These are phyloP conservation scores for Populus simonii DNA, from an alignment of 345 rosid genomes.

Conservation along the genomic window DNA sequence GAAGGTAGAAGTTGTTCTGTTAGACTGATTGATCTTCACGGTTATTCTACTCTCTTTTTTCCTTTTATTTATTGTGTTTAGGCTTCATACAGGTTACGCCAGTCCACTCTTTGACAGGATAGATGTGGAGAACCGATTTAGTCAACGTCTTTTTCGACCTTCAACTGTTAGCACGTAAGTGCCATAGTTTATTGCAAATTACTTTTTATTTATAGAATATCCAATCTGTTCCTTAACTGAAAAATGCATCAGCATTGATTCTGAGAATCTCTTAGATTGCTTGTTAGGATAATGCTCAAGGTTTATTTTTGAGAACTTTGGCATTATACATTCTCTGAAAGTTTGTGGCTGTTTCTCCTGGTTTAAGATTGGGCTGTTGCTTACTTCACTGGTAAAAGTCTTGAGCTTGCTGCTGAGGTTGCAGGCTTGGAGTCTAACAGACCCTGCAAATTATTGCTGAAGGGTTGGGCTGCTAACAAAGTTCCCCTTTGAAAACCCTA, in stretches of 20 bases:
- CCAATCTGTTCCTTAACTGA: background rate
- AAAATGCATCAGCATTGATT: background rate
- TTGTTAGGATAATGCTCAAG: background rate
- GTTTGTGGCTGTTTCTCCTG: background rate
- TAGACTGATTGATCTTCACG: constrained; percentile 8
- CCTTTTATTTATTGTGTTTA: constrained; percentile 4
- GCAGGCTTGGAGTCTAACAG: too few species aligned
- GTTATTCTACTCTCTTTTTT: background rate
- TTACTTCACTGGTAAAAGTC: background rate
- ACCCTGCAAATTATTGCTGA: background rate
- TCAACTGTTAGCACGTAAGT: constrained; percentile 21
- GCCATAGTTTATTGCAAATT: background rate
- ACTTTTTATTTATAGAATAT: background rate
- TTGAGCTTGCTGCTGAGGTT: background rate
- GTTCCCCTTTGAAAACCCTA: background rate
- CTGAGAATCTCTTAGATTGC: background rate
- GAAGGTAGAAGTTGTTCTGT: constrained; percentile 52
- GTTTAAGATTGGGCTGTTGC: background rate
- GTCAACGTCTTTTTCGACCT: constrained; percentile 15
- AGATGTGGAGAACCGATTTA: constrained; percentile 52
- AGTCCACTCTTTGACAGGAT: constrained; percentile 90
- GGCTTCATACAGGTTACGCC: constrained; percentile 70
- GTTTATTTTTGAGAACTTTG: background rate
- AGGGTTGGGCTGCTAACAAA: background rate
- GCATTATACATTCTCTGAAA: background rate